phyloP scores from a whole-genome alignment of 306 rosid genomes.

The Glycyrrhiza uralensis region DNA sequence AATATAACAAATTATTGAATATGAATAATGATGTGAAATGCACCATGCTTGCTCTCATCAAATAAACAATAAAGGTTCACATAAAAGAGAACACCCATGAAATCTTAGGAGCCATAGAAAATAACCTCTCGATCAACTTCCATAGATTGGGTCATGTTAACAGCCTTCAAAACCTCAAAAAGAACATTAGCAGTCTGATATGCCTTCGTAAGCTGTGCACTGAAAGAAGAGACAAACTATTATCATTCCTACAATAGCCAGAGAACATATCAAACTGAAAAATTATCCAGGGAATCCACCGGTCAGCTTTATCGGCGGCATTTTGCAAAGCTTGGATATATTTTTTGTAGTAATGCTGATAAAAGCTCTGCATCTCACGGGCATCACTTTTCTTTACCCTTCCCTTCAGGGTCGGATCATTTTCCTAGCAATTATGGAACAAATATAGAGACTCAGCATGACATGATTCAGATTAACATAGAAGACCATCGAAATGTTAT shows the following conservation, averaged over 20 bases:
- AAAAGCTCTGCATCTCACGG: slow-evolving; percentile 95
- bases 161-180: slow-evolving; percentile 96
- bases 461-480: background rate
- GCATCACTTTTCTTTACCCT: slow-evolving; percentile 94
- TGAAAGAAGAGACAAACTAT: slow-evolving; percentile 26
- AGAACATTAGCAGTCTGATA: slow-evolving; percentile 95
- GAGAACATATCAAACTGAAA: background rate
- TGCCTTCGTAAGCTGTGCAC: slow-evolving; percentile 94
- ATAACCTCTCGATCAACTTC: slow-evolving; percentile 97
- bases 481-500: background rate
- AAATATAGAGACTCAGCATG: background rate
- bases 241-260: background rate
- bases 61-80: background rate
- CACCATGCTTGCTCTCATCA: no score
- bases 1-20: slow-evolving; percentile 1
- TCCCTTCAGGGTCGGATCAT: slow-evolving; percentile 95
- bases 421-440: slow-evolving; percentile 52
- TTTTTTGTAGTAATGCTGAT: slow-evolving; percentile 86
- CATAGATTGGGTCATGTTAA: slow-evolving; percentile 87
- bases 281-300: slow-evolving; percentile 40
- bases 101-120: background rate
- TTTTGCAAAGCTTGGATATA: slow-evolving; percentile 87
- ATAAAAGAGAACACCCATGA: slow-evolving; percentile 9
- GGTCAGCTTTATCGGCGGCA: slow-evolving; percentile 92
- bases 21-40: no score